phyloP scores from a whole-genome alignment of 495 filamentous ascomycete genomes.

The Xylaria bambusicola region DNA sequence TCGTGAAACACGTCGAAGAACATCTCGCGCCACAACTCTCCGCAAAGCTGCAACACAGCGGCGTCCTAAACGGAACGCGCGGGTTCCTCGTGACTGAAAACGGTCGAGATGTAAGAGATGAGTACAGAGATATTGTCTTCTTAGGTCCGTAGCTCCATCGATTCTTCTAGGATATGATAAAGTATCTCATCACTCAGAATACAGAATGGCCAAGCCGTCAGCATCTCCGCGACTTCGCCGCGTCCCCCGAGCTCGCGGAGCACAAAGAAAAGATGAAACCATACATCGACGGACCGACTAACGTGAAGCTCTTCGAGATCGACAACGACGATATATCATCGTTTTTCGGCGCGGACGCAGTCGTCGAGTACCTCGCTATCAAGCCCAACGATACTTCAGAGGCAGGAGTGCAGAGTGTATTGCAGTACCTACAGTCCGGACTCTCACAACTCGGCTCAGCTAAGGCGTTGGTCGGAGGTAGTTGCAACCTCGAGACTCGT shows the following conservation, averaged over 20 bases:
- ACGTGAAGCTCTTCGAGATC: not conserved
- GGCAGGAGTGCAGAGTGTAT: not conserved
- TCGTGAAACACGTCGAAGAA: not conserved
- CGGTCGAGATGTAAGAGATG: conserved; percentile 1
- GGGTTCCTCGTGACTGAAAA: conserved; percentile 6
- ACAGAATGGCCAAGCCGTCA: conserved; percentile 9
- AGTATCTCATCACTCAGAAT: not conserved
- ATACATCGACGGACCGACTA: not conserved
- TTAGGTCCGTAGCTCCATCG: not conserved
- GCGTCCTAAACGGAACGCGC: not conserved
- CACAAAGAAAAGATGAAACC: not conserved
- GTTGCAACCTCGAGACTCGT: not conserved
- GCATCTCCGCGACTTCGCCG: conserved; percentile 2
- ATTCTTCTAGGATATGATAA: not conserved
- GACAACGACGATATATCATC: not conserved
- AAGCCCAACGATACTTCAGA: conserved; percentile 2
- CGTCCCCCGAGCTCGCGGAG: not conserved
- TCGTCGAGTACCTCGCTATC: conserved; percentile 10
- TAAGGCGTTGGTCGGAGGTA: not conserved
- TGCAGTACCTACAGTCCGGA: conserved; percentile 4
- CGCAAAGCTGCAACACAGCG: not conserved
- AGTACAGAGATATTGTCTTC: conserved; percentile 1
- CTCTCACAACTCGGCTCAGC: not conserved
- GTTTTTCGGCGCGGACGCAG: not conserved
- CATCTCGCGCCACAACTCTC: not conserved